Evolutionary conservation across 2,329 filamentous ascomycete genomes (phyloP).

Genomic region (Beauveria rudraprayagi): DNA sequence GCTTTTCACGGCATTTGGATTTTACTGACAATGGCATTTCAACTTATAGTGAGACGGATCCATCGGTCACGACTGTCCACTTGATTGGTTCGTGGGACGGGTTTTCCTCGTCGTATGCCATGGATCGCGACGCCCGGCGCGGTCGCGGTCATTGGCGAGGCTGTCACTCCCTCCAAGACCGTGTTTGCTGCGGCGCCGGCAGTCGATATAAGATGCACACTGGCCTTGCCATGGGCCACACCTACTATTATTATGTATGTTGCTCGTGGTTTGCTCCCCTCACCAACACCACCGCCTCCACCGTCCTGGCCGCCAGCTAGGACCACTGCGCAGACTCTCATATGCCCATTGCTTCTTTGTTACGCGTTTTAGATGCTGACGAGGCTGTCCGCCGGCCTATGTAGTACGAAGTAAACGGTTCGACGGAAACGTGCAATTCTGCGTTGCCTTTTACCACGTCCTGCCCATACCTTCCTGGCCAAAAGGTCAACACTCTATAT

Average conservation of each 20-base stretch:
- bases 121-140: conserved; percentile 72
- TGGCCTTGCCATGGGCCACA: conserved; percentile 83
- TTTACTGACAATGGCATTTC: conserved; percentile 14
- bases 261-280: conserved; percentile 10
- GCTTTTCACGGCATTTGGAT: conserved; percentile 8
- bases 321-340: conserved; percentile 3
- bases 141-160: conserved; percentile 76
- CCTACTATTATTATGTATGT: conserved; percentile 92
- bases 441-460: conserved; percentile 63
- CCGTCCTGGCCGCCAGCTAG: background rate
- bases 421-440: conserved; percentile 68
- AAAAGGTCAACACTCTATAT: conserved; percentile 75
- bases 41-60: conserved; percentile 46
- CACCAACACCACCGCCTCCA: background rate
- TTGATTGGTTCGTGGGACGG: conserved; percentile 95
- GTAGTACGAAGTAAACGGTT: conserved; percentile 77
- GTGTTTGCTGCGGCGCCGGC: conserved; percentile 68
- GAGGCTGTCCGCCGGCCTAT: conserved; percentile 9
- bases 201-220: conserved; percentile 51
- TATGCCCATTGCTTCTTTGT: conserved; percentile 2
- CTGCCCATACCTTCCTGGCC: conserved; percentile 83
- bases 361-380: background rate
- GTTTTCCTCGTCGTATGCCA: conserved; percentile 68
- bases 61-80: conserved; percentile 60
- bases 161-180: conserved; percentile 78